A percentile compares a stretch with the other conserved stretches of the same genome.
Conservation (phyloP, 305 asterid genomes). For the Lippia alba region DNA sequence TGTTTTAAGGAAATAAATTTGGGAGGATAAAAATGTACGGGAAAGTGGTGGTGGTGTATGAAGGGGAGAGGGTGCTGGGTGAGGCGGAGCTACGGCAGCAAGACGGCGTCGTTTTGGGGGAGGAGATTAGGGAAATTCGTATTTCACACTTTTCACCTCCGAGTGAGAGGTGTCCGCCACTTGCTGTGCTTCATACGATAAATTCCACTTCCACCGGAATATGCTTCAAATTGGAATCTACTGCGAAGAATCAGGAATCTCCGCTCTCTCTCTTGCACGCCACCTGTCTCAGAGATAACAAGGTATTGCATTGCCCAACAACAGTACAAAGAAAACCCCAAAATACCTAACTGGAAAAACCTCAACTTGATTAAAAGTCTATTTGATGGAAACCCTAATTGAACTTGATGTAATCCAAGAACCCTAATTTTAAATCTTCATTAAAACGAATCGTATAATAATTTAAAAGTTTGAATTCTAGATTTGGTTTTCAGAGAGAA, state of each 20-base stretch:
- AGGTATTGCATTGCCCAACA: conserved; percentile 54
- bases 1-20: not conserved
- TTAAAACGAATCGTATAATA: not conserved
- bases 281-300: conserved; percentile 76
- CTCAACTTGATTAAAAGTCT: not conserved
- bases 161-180: conserved; percentile 82
- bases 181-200: conserved; percentile 73
- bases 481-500: not conserved
- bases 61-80: conserved; percentile 68
- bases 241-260: conserved; percentile 49
- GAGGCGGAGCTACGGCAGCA: conserved; percentile 58
- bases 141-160: conserved; percentile 65
- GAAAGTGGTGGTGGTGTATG: conserved; percentile 51
- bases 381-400: conserved; percentile 27
- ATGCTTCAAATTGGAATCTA: conserved; percentile 70
- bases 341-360: not conserved
- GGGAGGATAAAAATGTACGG: conserved; percentile 40
- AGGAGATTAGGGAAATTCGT: conserved; percentile 29
- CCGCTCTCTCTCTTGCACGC: conserved; percentile 69
- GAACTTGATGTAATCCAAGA: not conserved
- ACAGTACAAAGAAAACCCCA: conserved; percentile 11
- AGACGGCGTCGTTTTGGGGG: conserved; percentile 53
- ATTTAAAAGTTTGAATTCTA: not conserved
- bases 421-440: conserved; percentile 20
- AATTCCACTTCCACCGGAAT: conserved; percentile 49